A percentile compares a stretch with the other conserved stretches of the same genome.
Evolutionary conservation across 163 green algal species (phyloP).

Genomic region (Picocystis sp.): DNA sequence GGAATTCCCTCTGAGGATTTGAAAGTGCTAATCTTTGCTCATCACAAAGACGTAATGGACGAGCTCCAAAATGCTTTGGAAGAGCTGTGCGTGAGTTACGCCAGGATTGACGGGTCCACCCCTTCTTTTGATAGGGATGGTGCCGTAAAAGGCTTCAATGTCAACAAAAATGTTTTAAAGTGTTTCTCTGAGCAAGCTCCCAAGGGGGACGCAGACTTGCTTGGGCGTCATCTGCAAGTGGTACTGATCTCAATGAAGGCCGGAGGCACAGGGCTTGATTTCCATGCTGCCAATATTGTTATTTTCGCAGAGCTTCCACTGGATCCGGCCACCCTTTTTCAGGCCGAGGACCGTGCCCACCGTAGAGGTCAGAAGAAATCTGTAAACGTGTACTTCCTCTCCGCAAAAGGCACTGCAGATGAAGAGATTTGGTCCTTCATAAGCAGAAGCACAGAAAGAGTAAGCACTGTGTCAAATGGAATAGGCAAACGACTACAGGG

Average conservation of each 20-base stretch:
- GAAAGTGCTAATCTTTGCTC: conserved; percentile 90
- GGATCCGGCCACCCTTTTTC: conserved; percentile 37
- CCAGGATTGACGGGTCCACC: conserved; percentile 54
- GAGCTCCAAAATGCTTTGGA: conserved; percentile 23
- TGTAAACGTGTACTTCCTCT: conserved; percentile 91
- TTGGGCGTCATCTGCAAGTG: conserved; percentile 20
- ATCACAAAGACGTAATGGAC: conserved; percentile 85
- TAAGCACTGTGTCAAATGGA: too few relatives aligned
- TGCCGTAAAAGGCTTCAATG: conserved; percentile 46
- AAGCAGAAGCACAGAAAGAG: not conserved
- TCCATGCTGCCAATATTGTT: conserved; percentile 59
- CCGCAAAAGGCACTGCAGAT: conserved; percentile 40
- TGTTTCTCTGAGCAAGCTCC: too few relatives aligned
- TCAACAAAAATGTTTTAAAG: too few relatives aligned
- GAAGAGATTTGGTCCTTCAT: conserved; percentile 23
- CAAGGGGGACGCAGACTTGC: too few relatives aligned
- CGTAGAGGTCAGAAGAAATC: conserved; percentile 47
- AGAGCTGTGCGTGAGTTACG: conserved; percentile 19
- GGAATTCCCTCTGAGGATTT: conserved; percentile 8
- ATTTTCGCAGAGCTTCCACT: conserved; percentile 85
- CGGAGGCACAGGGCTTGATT: conserved; percentile 79
- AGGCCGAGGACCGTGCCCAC: conserved; percentile 86
- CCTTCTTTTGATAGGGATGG: conserved; percentile 18
- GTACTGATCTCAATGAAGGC: conserved; percentile 86
- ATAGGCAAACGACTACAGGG: too few relatives aligned